Base-by-base conservation (phyloP, 139 green algal genomes). In the Zygnema cylindricum region DNA sequence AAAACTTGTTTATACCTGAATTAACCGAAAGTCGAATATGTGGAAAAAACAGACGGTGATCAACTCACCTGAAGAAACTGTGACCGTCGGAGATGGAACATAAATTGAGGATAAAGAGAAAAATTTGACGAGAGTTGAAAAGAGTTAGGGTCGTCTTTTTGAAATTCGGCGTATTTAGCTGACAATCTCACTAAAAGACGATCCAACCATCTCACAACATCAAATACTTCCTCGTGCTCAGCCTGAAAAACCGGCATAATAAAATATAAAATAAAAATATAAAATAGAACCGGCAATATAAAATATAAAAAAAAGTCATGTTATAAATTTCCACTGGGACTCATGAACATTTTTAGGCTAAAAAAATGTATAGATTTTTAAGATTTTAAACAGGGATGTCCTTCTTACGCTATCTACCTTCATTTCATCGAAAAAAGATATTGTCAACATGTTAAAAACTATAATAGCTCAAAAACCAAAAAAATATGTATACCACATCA, bases 31-130 rank as follows among this genome's bases (percentile, higher is more conserved):
- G n/a, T n/a, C n/a, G n/a, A n/a, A n/a, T 41, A 75, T 76, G 41
- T 38, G 43, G 69, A 16, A 32, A 0, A n/a, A 30, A n/a, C 57
- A 30, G 30, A 73, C 39, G 76, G 39, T 73, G n/a, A 75, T 1
- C 38, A 39, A 25, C 32, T 1, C 1, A 89, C 77, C 82, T 94
- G 89, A 39, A 95, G 77, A 57, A 95, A 93, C 41, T 91, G 85
- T 21, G 87, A 94, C 41, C 93, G 87, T 2, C 93, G 89, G 38
- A 96, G 90, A 90, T 96, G 90, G 92, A 95, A 96, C 77, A 96
- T 93, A 82, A 95, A 93, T 89, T 95, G 88, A 3, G 93, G 93
- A 55, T 92, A 93, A 55, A 93, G 69, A 21, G 54, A 69, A 77
- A 95, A 93, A 75, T 93, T 55, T n/a, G 91, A 41, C 3, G 88